Conservation (phyloP, 139 green algal genomes). For the Asterochloris erici region DNA sequence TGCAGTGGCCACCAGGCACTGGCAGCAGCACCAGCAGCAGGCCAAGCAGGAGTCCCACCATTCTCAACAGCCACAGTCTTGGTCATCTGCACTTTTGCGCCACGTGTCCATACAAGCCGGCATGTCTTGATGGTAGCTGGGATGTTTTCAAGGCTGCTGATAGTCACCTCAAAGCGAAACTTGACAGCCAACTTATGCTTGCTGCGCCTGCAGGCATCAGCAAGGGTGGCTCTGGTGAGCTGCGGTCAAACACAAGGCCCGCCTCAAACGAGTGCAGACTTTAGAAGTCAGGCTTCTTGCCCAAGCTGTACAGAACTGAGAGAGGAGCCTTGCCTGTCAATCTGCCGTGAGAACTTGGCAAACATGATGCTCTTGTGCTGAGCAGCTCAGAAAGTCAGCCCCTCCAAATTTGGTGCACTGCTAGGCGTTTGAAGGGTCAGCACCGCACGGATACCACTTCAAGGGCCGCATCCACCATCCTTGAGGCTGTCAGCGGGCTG, state of each 20-base stretch:
- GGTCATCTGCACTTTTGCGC: not conserved
- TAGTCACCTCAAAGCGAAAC: slow-evolving; percentile 13
- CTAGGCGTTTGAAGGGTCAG: too few relatives aligned
- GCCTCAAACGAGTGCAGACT: too few relatives aligned
- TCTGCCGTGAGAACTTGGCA: slow-evolving; percentile 9
- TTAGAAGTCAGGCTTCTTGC: too few relatives aligned
- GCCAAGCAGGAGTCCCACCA: not conserved
- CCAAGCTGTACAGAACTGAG: too few relatives aligned
- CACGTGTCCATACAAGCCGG: slow-evolving; percentile 13
- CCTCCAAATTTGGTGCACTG: too few relatives aligned
- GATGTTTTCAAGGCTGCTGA: slow-evolving; percentile 10
- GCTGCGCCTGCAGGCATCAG: not conserved
- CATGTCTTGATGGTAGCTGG: slow-evolving; percentile 11
- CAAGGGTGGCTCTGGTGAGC: too few relatives aligned
- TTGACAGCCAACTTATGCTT: slow-evolving; percentile 12
- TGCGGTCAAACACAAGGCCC: too few relatives aligned
- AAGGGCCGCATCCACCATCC: too few relatives aligned
- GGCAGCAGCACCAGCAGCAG: not conserved
- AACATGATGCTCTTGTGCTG: not conserved
- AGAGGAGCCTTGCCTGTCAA: not conserved
- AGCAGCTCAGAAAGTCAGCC: too few relatives aligned
- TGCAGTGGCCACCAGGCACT: not conserved
- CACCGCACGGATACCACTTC: too few relatives aligned
- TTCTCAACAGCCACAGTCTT: not conserved
- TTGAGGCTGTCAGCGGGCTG: too few relatives aligned